Conservation (phyloP, 805 yeast species). For the Candida nanaspora region DNA sequence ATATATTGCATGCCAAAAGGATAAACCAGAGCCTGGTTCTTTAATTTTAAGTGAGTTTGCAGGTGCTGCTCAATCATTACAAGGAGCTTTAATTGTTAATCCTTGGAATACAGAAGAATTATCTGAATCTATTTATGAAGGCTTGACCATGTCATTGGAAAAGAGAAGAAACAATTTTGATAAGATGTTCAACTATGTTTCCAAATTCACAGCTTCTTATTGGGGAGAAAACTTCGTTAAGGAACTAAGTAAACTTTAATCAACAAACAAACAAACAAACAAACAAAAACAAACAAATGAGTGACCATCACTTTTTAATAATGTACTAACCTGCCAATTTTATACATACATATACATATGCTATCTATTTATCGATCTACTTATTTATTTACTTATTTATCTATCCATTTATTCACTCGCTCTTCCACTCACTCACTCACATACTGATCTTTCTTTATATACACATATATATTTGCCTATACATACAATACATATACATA, state of each 20-base stretch:
- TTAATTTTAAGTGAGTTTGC: conserved; percentile 90
- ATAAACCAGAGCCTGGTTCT: conserved; percentile 68
- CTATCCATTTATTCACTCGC: too few relatives aligned
- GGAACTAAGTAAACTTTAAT: conserved; percentile 43
- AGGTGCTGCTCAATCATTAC: conserved; percentile 97
- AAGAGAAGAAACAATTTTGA: conserved; percentile 73
- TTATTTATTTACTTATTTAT: too few relatives aligned
- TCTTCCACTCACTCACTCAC: too few relatives aligned
- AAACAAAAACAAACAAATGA: too few relatives aligned
- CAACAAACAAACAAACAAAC: conserved; percentile 24
- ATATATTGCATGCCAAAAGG: conserved; percentile 86
- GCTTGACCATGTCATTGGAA: conserved; percentile 78
- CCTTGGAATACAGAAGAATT: conserved; percentile 98
- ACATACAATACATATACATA: too few relatives aligned
- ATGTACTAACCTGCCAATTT: too few relatives aligned
- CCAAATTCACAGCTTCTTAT: conserved; percentile 88
- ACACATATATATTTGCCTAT: too few relatives aligned
- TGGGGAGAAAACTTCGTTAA: conserved; percentile 97
- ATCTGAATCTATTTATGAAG: conserved; percentile 77
- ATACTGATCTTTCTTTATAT: too few relatives aligned
- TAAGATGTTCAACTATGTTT: conserved; percentile 78
- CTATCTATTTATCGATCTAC: too few relatives aligned
- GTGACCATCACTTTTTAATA: too few relatives aligned
- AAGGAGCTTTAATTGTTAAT: conserved; percentile 89
- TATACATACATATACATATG: too few relatives aligned